Evolutionary conservation across 2,329 filamentous ascomycete species (phyloP), one percentile per base, ranked within the genome.

Genomic region (Cercospora zeae-maydis): DNA sequence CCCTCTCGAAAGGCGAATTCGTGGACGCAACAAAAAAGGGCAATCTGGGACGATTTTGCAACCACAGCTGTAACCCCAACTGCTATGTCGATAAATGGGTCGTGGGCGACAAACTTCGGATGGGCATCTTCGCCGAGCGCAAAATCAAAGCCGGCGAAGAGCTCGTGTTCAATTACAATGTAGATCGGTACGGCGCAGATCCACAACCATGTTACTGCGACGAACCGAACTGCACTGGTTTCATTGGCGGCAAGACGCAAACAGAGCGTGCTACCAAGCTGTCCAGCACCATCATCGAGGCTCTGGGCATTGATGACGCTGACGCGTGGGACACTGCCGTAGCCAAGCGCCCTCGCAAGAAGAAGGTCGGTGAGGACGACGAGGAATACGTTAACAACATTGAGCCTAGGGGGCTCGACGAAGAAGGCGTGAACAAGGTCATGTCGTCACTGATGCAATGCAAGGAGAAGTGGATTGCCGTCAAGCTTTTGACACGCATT

Each of bases 11-110:
- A 76, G 91, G 88, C 72, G 95, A 98, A 76, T 99, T 98, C 74
- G 92, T 99, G 63, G 95, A 99, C 78, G 95, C 95, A 21, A 99
- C 95, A 9, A 96, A 95, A 75, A 96, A 92, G 76, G 95, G 95
- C 56, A 98, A 98, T 70, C 84, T 99, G 5, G 95, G 93, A 57
- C 88, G 95, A 31, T 99, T 99, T 75, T 99, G 95, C 84, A 99
- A 99, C 74, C 95, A 99, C 77, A 98, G 95, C 8, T 99, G 95
- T 83, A 96, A 95, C 76, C 95, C 95, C 16, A 99, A 99, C 75
- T 98, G 93, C 79, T 98, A 96, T 77, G 93, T 99, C 67, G 95
- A 99, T 83, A 99, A 99, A 80, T 99, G 95, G 95, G 93, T 98
- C 63, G 92, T 99, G 34, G 93, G 92, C 16, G 91, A 96, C 72